A percentile compares a stretch with the other conserved stretches of the same genome.
Evolutionary conservation across 805 yeast species (phyloP).

Genomic region (Jamesozyma jinghongensis): DNA sequence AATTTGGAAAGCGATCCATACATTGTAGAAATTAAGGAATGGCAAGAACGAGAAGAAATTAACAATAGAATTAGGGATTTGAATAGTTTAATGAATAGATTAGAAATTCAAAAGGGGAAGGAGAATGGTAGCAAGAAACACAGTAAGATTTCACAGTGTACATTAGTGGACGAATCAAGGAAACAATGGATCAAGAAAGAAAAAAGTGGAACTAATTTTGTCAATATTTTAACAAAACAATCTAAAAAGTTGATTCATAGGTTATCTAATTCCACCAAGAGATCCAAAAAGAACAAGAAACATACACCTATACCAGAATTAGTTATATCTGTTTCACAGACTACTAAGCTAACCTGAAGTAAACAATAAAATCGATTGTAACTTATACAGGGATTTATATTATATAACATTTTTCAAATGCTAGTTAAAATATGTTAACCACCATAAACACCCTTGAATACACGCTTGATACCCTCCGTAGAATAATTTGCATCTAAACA

Average conservation of each 20-base stretch:
- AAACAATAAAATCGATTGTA: no score
- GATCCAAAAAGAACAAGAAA: not conserved
- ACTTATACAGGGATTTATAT: no score
- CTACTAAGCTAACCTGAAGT: no score
- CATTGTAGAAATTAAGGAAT: conserved; percentile 1
- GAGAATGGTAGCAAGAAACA: not conserved
- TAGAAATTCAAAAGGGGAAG: not conserved
- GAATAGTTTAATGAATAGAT: conserved; percentile 1
- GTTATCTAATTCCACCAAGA: not conserved
- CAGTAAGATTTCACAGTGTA: not conserved
- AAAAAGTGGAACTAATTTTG: not conserved
- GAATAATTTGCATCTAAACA: conserved; percentile 38
- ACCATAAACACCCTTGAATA: conserved; percentile 47
- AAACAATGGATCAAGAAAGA: not conserved
- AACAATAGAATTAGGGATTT: conserved; percentile 2
- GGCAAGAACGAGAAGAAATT: conserved; percentile 1
- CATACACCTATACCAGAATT: not conserved
- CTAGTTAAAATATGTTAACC: conserved; percentile 24
- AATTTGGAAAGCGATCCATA: not conserved
- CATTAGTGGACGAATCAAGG: not conserved
- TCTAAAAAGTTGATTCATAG: conserved; percentile 4
- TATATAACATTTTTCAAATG: no score
- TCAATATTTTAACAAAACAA: conserved; percentile 1
- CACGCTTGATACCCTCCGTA: conserved; percentile 33
- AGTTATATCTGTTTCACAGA: no score